Evolutionary conservation across 306 rosid genomes (phyloP), one percentile per base, ranked within the genome.

Genomic region (Lithocarpus polystachyus): DNA sequence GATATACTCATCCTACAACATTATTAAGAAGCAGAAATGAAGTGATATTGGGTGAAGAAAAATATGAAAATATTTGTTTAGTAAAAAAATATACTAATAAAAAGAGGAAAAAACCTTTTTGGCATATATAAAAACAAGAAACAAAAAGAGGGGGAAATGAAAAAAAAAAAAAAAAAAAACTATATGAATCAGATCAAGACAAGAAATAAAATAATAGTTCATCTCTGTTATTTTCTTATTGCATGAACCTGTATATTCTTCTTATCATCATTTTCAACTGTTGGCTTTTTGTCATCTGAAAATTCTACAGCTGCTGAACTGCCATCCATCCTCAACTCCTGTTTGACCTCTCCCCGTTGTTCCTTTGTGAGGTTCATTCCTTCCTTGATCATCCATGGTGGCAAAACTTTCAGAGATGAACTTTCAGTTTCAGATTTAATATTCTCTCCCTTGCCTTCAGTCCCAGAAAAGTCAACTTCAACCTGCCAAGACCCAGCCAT

Each of bases 361-460:
- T 90, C 94, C 81, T 92, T 89, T 9, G 98, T 92, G 68, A 94
- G 94, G 84, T 73, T 88, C 98, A 94, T 92, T 76, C 97, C 97
- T 81, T 90, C 86, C 85, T 85, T 92, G 82, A 90, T 92, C 98
- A 94, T 94, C 98, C 98, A 94, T 72, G 97, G 97, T 17, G 98
- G 98, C 85, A 94, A 89, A 71, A 94, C 94, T 83, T 94, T 94
- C 78, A 80, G 84, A 85, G 80, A 10, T 35, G 88, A 31, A 77
- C 43, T 74, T 5, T 88, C 92, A 68, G 86, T 75, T 87, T 86
- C 96, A 76, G 97, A 89, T 87, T 92, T 94, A 68, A 73, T 72
- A 82, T 84, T 87, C 68, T 75, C 93, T 74, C 89, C 93, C 65
- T 80, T 85, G 71, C 89, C 94, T 54, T 92, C 96, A 23, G 84